Evolutionary conservation across 805 yeast genomes (phyloP), one percentile per base, ranked within the genome.

Genomic region (Sugiyamaella americana): DNA sequence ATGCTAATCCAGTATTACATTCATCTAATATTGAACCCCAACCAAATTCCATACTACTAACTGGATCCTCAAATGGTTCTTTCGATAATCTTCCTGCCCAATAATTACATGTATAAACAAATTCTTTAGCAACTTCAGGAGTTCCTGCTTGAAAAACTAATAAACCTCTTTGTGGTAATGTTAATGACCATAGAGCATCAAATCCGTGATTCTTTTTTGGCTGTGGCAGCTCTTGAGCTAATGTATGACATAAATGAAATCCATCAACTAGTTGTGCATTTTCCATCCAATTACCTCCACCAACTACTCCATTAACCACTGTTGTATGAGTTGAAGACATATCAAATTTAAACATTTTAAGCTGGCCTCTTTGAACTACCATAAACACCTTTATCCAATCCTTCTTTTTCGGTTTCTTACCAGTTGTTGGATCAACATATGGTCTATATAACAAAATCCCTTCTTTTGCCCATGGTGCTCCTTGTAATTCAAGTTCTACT

Each of bases 41-140:
- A 2, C 96, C 96, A 60, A 79, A 87, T 60, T 88, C 94, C 49
- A 81, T 75, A 45, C 71, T 75, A 4, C 91, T 80, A 1, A 87
- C 79, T 26, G 85, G 72, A 51, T 83, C 79, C 46, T 79, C 82
- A 26, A 69, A 72, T 2, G 95, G 95, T 18, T 86, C 81, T 13
- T 88, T 82, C 4, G 95, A 82, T 32, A 84, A 75, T 53, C 93
- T 75, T 1, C 91, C 85, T 2, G 94, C 86, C 96, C 96, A 88
- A 61, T 85, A 88, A 63, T 87, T 88, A 64, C 93, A 81, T 3
- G 91, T 79, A 54, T 82, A 76, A 16, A 84, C 78, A 63, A 77
- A 86, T 58, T 79, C 84, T 37, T 68, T 65, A 0, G 95, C 93
- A 49, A 77, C 76, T 54, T 80, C 84, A 20, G 68, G 60, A 11